phyloP scores from a whole-genome alignment of 495 filamentous ascomycete species.

The Articulospora tetracladia region DNA sequence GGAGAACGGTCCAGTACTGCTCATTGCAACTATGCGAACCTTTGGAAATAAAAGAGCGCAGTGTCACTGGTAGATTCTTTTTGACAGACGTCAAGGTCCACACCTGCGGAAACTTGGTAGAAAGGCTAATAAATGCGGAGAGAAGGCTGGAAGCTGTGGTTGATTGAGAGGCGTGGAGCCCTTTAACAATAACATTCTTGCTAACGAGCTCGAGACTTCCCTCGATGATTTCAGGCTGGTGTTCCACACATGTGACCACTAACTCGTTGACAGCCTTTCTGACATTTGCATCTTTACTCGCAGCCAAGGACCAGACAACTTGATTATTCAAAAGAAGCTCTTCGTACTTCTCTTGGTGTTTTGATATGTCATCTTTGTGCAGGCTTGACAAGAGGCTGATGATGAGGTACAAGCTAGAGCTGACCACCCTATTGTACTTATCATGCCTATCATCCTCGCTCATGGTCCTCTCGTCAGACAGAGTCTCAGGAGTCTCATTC shows the following conservation, averaged over 20 bases:
- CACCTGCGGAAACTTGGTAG: neutral
- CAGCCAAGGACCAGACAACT: constrained; percentile 72
- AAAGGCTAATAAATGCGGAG: constrained; percentile 40
- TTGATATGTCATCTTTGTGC: constrained; percentile 44
- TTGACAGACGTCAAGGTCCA: neutral
- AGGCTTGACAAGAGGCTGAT: constrained; percentile 47
- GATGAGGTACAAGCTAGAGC: constrained; percentile 56
- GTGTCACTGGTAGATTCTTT: constrained; percentile 22
- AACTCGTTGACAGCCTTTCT: constrained; percentile 68
- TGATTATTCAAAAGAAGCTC: constrained; percentile 55
- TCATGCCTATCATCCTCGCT: constrained; percentile 78
- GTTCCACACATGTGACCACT: constrained; percentile 53
- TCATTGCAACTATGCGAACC: constrained; percentile 68
- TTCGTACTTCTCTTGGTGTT: constrained; percentile 43
- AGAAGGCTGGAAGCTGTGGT: constrained; percentile 70
- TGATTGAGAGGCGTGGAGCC: constrained; percentile 61
- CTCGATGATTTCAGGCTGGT: constrained; percentile 44
- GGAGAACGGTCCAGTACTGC: constrained; percentile 31
- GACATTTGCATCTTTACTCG: constrained; percentile 64
- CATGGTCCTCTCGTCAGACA: constrained; percentile 84
- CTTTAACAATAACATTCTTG: constrained; percentile 62
- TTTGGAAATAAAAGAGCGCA: constrained; percentile 28
- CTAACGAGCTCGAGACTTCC: constrained; percentile 58
- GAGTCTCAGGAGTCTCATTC: constrained; percentile 70
- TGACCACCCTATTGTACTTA: constrained; percentile 79